Evolutionary conservation across 1,284 basidiomycete genomes (phyloP), one percentile per base, ranked within the genome.

Genomic region (Cerioporus squamosus): DNA sequence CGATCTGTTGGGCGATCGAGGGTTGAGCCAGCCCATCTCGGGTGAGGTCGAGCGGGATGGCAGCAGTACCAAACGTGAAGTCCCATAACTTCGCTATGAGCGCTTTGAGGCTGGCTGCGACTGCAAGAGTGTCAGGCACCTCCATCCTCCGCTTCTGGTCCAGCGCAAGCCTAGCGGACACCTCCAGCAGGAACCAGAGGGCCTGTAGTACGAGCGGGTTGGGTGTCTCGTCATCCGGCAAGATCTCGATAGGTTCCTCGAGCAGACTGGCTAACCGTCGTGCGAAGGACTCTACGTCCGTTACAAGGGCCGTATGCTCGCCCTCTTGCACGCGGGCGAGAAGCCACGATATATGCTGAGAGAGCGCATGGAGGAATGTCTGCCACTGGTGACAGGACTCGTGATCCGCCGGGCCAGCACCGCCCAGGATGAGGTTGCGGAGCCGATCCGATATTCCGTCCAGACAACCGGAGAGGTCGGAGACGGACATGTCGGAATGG

Each of bases 111-210:
- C 73, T 62, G 56, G 61, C 39, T 68, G 64, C 22, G 50, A 64
- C 51, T 38, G 68, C 26, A 44, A n/a, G 40, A 26, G 55, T 60
- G 47, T 72, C 68, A 44, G 58, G 45, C 14, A 65, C 60, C 55
- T 66, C 62, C 55, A 56, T 56, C 62, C 67, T 62, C 64, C 50
- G 51, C 20, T 45, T 61, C 40, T 70, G 71, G 26, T 68, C 66
- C 23, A 62, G 60, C 23, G 60, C 63, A 31, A 78, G 63, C 9
- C 84, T 80, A 38, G 75, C 75, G 2, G 81, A 75, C 5, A 88
- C 62, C 65, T 91, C 90, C 22, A 91, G 74, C 0, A 80, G 67
- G 59, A 86, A 85, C 87, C 89, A 91, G 38, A 81, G 79, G 0
- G 68, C 53, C n/a, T 71, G 69, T 20, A 81, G 63, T 1, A 75